Evolutionary conservation across 768 basidiomycete genomes (phyloP).

Genomic region (Mycena galericulata): DNA sequence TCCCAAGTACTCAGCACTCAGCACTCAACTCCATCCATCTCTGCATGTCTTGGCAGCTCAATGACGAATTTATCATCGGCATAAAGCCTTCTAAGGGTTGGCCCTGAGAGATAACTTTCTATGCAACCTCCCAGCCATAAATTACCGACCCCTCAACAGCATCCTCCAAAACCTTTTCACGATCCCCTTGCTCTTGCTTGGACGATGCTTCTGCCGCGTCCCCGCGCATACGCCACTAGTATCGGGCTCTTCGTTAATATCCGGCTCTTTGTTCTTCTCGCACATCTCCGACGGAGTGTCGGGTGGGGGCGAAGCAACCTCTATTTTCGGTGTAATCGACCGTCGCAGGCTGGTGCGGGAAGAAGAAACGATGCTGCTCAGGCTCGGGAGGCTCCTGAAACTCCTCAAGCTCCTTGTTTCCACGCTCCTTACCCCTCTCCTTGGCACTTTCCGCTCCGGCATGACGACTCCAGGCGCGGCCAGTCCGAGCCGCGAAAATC

Average conservation of each 20-base stretch:
- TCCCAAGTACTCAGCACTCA: too few relatives aligned
- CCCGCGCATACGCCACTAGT: too few relatives aligned
- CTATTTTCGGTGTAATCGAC: not conserved
- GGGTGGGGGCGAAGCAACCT: not conserved
- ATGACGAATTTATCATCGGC: too few relatives aligned
- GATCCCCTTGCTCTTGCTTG: not conserved
- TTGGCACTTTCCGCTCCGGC: constrained; percentile 7
- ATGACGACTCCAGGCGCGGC: constrained; percentile 7
- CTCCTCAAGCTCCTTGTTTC: not conserved
- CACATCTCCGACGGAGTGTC: not conserved
- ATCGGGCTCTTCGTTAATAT: too few relatives aligned
- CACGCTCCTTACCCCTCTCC: not conserved
- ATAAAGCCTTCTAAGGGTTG: too few relatives aligned
- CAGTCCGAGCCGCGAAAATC: constrained; percentile 7
- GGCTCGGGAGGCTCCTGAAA: constrained; percentile 2
- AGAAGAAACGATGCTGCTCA: constrained; percentile 1
- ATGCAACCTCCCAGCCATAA: too few relatives aligned
- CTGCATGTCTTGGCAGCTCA: too few relatives aligned
- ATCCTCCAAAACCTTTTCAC: not conserved
- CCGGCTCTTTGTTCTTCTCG: not conserved
- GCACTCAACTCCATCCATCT: too few relatives aligned
- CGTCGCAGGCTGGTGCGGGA: not conserved
- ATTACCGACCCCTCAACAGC: not conserved
- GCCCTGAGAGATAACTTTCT: too few relatives aligned
- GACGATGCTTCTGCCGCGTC: not conserved